Percentiles rank a stretch among this genome's conserved stretches.
Conservation (phyloP, 371 early-diverging fungal species). For the Conidiobolus incongruus region DNA sequence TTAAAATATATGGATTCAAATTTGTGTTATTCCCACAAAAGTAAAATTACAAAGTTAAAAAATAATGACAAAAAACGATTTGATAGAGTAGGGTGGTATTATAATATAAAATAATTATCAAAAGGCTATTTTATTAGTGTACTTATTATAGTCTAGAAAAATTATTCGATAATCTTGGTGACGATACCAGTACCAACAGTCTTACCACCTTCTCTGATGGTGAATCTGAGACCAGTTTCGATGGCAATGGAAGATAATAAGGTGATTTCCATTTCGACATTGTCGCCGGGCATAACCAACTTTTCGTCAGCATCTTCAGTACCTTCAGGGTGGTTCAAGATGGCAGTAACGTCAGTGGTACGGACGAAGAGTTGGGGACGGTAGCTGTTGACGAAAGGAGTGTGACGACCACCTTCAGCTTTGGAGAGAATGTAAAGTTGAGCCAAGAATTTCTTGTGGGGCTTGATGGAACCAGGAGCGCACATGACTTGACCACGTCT, state of each 20-base stretch:
- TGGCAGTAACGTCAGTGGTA: constrained; percentile 83
- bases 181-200: constrained; percentile 89
- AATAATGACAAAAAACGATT: no score
- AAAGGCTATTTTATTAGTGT: no score
- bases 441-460: constrained; percentile 81
- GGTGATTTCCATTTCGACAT: constrained; percentile 65
- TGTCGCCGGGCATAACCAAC: constrained; percentile 98
- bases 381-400: constrained; percentile 91
- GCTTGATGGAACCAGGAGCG: constrained; percentile 74
- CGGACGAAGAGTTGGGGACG: constrained; percentile 88
- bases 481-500: constrained; percentile 87
- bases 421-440: constrained; percentile 87
- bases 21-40: no score
- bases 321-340: constrained; percentile 61
- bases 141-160: not conserved
- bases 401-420: constrained; percentile 97
- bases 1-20: no score
- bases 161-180: constrained; percentile 26
- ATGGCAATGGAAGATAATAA: constrained; percentile 62
- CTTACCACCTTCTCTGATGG: constrained; percentile 93
- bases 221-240: constrained; percentile 86
- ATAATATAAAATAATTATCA: no score
- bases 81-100: no score
- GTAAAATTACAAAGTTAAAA: no score
- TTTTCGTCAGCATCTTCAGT: constrained; percentile 66